Percentiles rank a stretch among this genome's conserved stretches.
Evolutionary conservation across 2,329 filamentous ascomycete genomes (phyloP).

Genomic region (Domatiomyces globalis): DNA sequence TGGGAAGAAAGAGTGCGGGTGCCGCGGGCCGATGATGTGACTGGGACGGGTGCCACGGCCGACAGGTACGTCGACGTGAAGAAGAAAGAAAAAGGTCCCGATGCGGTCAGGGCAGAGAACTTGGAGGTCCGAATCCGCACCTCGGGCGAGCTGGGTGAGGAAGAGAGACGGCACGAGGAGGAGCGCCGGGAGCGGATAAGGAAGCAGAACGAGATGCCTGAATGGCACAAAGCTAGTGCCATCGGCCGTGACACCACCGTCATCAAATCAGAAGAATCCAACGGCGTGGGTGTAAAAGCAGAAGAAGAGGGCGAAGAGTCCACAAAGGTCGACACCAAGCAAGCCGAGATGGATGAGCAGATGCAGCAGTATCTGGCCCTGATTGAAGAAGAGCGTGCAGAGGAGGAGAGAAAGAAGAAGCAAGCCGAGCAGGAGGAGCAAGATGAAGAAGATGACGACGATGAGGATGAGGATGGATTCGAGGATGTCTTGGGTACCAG

Average conservation of each 20-base stretch:
- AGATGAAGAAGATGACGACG: conserved; percentile 16
- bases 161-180: conserved; percentile 35
- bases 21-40: conserved; percentile 27
- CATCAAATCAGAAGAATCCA: conserved; percentile 6
- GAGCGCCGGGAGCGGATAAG: conserved; percentile 35
- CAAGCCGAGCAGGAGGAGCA: conserved; percentile 12
- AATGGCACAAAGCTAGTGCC: conserved; percentile 33
- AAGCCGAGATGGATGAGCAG: conserved; percentile 4
- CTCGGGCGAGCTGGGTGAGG: conserved; percentile 26
- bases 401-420: conserved; percentile 7
- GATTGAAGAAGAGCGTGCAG: conserved; percentile 12
- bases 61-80: conserved; percentile 29
- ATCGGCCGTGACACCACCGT: conserved; percentile 1
- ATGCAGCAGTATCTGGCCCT: conserved; percentile 9
- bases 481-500: conserved; percentile 9
- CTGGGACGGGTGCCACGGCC: conserved; percentile 20
- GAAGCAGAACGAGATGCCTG: conserved; percentile 38
- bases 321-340: conserved; percentile 6
- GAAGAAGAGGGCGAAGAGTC: conserved; percentile 15
- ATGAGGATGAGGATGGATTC: conserved; percentile 15
- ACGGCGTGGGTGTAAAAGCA: not conserved
- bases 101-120: conserved; percentile 31
- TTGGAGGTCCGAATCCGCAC: conserved; percentile 38
- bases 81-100: conserved; percentile 24
- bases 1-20: conserved; percentile 36